Evolutionary conservation across 2,329 filamentous ascomycete genomes (phyloP).

Genomic region (Lasiodiplodia sp.): DNA sequence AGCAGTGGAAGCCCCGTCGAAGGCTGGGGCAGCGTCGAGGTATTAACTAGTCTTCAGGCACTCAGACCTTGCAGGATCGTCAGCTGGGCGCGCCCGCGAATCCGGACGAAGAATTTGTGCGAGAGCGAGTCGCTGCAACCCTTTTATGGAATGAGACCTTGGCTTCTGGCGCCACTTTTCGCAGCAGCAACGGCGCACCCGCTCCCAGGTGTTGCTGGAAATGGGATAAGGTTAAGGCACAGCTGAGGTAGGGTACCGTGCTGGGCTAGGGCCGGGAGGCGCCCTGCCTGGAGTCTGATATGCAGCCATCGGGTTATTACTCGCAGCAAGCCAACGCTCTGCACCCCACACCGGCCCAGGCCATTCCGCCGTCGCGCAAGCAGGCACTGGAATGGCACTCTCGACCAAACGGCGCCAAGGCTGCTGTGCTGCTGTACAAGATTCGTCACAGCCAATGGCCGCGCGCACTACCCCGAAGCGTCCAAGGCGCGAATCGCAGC

Average conservation of each 20-base stretch:
- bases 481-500: neutral
- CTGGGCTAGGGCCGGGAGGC: slow-evolving; percentile 3
- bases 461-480: slow-evolving; percentile 21
- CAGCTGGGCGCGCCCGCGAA: slow-evolving; percentile 34
- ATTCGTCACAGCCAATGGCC: slow-evolving; percentile 29
- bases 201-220: neutral
- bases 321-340: slow-evolving; percentile 27
- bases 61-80: slow-evolving; percentile 38
- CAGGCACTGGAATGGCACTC: slow-evolving; percentile 30
- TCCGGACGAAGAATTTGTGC: slow-evolving; percentile 34
- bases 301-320: slow-evolving; percentile 29
- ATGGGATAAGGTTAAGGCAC: slow-evolving; percentile 19
- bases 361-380: slow-evolving; percentile 29
- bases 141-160: slow-evolving; percentile 41
- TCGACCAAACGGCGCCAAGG: slow-evolving; percentile 30
- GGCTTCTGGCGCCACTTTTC: slow-evolving; percentile 28
- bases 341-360: slow-evolving; percentile 25
- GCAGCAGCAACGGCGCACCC: slow-evolving; percentile 14
- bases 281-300: slow-evolving; percentile 9
- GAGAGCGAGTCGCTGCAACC: slow-evolving; percentile 42
- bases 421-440: slow-evolving; percentile 22
- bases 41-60: slow-evolving; percentile 25
- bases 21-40: slow-evolving; percentile 14
- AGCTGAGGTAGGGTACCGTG: neutral
- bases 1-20: slow-evolving; percentile 32